A percentile compares a stretch with the other conserved stretches of the same genome.
Conservation (phyloP, 202 grass and related monocot species). For the Musa balbisiana region DNA sequence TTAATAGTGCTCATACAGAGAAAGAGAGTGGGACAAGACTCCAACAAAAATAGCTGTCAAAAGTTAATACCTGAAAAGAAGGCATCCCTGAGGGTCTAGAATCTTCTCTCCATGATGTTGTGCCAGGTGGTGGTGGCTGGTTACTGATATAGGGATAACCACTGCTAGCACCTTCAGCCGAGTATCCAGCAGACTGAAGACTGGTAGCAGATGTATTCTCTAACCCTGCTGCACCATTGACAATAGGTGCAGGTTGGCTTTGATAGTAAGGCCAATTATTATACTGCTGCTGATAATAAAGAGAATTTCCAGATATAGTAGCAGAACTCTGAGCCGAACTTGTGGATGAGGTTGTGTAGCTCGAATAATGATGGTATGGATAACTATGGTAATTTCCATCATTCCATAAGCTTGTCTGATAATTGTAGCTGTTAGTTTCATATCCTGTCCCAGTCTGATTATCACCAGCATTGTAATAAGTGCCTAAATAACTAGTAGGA, state of each 20-base stretch:
- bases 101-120: slow-evolving; percentile 69
- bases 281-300: slow-evolving; percentile 71
- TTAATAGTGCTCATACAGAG: not conserved
- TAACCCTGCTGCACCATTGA: slow-evolving; percentile 38
- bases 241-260: slow-evolving; percentile 40
- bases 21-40: not conserved
- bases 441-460: slow-evolving; percentile 74
- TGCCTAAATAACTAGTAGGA: slow-evolving; percentile 74
- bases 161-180: slow-evolving; percentile 27
- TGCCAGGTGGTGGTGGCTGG: slow-evolving; percentile 90
- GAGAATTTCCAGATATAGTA: slow-evolving; percentile 48
- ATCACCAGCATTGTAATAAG: slow-evolving; percentile 99
- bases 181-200: slow-evolving; percentile 25
- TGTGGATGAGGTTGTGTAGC: slow-evolving; percentile 52
- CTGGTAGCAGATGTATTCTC: slow-evolving; percentile 33
- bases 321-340: slow-evolving; percentile 53
- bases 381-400: slow-evolving; percentile 40
- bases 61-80: slow-evolving; percentile 59
- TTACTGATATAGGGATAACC: slow-evolving; percentile 61
- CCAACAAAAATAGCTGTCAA: not conserved
- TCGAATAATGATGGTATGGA: slow-evolving; percentile 41
- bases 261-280: slow-evolving; percentile 76
- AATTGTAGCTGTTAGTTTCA: slow-evolving; percentile 63
- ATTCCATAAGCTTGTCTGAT: slow-evolving; percentile 47
- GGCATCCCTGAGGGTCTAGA: slow-evolving; percentile 34